phyloP scores from a whole-genome alignment of 495 filamentous ascomycete genomes.

The Hypoxylon rickii region DNA sequence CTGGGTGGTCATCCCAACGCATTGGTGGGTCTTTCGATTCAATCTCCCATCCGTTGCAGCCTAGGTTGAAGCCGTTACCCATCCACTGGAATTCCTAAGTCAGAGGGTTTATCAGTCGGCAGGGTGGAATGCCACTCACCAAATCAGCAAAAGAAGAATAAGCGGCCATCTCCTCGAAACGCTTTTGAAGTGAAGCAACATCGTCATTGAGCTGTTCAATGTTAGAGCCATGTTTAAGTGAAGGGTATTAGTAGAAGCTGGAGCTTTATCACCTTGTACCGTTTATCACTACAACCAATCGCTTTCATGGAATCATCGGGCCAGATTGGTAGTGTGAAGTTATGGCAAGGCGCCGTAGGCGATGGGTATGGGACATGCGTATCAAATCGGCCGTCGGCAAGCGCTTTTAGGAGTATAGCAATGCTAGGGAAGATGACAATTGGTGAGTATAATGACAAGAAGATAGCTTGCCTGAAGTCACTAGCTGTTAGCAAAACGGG shows the following conservation, averaged over 20 bases:
- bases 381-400: conserved; percentile 20
- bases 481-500: conserved; percentile 43
- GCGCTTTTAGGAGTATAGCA: conserved; percentile 36
- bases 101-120: neutral
- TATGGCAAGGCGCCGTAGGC: conserved; percentile 39
- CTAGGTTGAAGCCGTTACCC: conserved; percentile 38
- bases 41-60: conserved; percentile 51
- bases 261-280: conserved; percentile 37
- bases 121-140: conserved; percentile 17
- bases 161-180: conserved; percentile 42
- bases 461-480: conserved; percentile 42
- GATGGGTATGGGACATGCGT: neutral
- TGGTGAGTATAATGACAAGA: conserved; percentile 44
- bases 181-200: conserved; percentile 37
- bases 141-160: conserved; percentile 51
- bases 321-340: conserved; percentile 49
- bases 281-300: conserved; percentile 55
- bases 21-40: conserved; percentile 41
- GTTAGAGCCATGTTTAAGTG: neutral
- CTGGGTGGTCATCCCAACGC: conserved; percentile 42
- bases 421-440: conserved; percentile 37
- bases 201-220: conserved; percentile 43
- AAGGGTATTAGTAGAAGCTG: neutral
- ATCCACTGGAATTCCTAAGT: conserved; percentile 44
- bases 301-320: conserved; percentile 50